A percentile compares a stretch with the other conserved stretches of the same genome.
Evolutionary conservation across 306 rosid genomes (phyloP).

Genomic region (Alnus rubra): DNA sequence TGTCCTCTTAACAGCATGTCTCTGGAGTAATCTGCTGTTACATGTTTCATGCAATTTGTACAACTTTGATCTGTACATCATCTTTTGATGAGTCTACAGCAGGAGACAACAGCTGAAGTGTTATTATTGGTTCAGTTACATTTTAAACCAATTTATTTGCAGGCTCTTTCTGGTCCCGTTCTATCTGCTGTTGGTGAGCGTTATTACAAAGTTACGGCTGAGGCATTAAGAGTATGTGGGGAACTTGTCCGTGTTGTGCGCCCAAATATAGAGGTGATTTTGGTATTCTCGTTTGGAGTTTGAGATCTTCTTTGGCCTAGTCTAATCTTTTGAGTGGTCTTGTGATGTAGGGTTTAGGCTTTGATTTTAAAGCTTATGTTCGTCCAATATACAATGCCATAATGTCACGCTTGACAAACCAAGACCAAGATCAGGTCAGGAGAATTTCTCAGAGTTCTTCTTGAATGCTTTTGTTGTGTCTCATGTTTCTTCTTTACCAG

Average conservation of each 20-base stretch:
- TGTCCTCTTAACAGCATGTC: background rate
- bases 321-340: slow-evolving; percentile 28
- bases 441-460: slow-evolving; percentile 17
- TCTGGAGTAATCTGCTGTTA: background rate
- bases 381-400: slow-evolving; percentile 87
- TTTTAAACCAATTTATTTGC: slow-evolving; percentile 22
- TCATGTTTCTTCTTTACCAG: slow-evolving; percentile 46
- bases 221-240: slow-evolving; percentile 97
- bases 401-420: slow-evolving; percentile 97
- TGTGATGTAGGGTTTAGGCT: slow-evolving; percentile 59
- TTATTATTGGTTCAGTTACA: background rate
- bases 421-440: slow-evolving; percentile 99
- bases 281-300: slow-evolving; percentile 20
- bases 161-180: slow-evolving; percentile 98
- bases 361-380: slow-evolving; percentile 86
- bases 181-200: slow-evolving; percentile 97
- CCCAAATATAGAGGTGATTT: slow-evolving; percentile 75
- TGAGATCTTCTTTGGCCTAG: slow-evolving; percentile 15
- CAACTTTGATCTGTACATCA: background rate
- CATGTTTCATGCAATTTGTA: background rate
- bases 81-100: background rate
- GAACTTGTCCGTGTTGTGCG: slow-evolving; percentile 94
- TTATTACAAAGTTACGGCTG: slow-evolving; percentile 98
- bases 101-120: background rate
- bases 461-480: slow-evolving; percentile 19